phyloP scores from a whole-genome alignment of 805 yeast species.

The Grigorovia transvaalensis region DNA sequence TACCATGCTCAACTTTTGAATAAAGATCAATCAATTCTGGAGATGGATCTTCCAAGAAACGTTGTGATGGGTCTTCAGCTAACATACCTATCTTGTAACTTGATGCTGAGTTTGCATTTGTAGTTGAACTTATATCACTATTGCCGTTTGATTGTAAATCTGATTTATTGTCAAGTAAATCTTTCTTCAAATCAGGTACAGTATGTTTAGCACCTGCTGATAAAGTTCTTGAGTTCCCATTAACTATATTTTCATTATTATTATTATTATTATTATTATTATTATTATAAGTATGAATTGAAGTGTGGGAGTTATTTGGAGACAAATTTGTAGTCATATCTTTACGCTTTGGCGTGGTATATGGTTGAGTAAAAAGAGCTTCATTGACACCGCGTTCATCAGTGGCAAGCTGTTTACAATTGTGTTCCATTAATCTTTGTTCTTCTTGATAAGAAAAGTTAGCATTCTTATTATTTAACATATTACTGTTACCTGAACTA shows the following conservation, averaged over 20 bases:
- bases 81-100: constrained; percentile 38
- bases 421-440: constrained; percentile 23
- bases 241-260: not conserved
- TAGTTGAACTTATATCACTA: too few species aligned
- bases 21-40: constrained; percentile 58
- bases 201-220: constrained; percentile 20
- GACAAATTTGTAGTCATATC: not conserved
- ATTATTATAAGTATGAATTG: constrained; percentile 1
- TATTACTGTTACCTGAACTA: not conserved
- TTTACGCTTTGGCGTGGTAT: not conserved
- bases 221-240: constrained; percentile 9
- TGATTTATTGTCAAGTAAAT: not conserved
- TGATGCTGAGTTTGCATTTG: not conserved
- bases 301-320: constrained; percentile 1
- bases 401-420: constrained; percentile 23
- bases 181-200: constrained; percentile 9
- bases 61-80: constrained; percentile 40
- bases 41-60: constrained; percentile 49
- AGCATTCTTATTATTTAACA: constrained; percentile 12
- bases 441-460: constrained; percentile 27
- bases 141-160: too few species aligned
- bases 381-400: constrained; percentile 14
- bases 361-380: constrained; percentile 13
- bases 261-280: not conserved
- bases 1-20: constrained; percentile 51